Evolutionary conservation across 2,329 filamentous ascomycete species (phyloP), one percentile per base, ranked within the genome.

Genomic region (Phialophora expanda): DNA sequence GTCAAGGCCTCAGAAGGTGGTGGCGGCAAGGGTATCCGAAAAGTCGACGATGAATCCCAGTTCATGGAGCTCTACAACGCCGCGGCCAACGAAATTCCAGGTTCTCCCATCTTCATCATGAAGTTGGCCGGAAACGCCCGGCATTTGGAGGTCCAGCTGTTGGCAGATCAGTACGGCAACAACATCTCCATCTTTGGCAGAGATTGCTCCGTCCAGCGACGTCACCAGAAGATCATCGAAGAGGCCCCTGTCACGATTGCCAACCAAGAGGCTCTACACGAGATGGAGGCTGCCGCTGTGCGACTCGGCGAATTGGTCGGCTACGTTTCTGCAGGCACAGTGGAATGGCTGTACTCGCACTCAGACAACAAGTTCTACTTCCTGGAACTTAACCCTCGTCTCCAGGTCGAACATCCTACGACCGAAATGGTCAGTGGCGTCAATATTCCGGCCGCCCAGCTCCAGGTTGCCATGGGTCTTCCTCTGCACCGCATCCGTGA

Each of bases 51-150:
- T 68, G 93, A 97, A 78, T 90, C 94, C 50, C 89, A 90, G 69
- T 99, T 99, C 75, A 85, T 90, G 76, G 84, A 85, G 73, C 84
- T 98, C 54, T 99, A 98, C 86, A 95, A 96, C 80, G 95, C 94
- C 54, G 95, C 96, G 24, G 93, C 95, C 4, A 96, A 90, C 79
- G 96, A 99, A 80, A 98, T 99, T 72, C 96, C 95, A 11, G 96
- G 96, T 56, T 99, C 95, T 32, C 95, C 96, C 73, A 99, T 99
- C 81, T 99, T 99, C 86, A 96, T 99, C 83, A 99, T 99, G 95
- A 97, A 99, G 87, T 85, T 99, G 70, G 95, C 95, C 57, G 95
- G 94, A 73, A 97, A 96, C 77, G 95, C 95, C 48, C 86, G 95
- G 73, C 95, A 99, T 86, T 84, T 99, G 82, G 95, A 99, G 81